Conservation (phyloP, 352 stramenopile genomes). For the Pythium rishiriense region DNA sequence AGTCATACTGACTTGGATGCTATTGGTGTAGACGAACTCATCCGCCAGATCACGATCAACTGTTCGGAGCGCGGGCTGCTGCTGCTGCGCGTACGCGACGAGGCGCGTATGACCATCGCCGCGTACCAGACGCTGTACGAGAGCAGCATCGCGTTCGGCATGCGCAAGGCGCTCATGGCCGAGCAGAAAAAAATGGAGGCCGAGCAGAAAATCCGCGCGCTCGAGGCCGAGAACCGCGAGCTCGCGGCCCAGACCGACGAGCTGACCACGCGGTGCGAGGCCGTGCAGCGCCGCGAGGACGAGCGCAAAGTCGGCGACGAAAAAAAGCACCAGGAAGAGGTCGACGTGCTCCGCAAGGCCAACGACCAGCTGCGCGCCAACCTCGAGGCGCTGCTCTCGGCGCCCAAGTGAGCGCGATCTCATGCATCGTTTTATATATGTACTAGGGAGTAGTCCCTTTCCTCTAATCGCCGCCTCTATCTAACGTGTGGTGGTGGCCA, state of each 20-base stretch:
- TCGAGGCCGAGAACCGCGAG: constrained; percentile 79
- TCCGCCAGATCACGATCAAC: constrained; percentile 93
- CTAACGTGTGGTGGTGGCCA: background rate
- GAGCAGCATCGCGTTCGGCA: constrained; percentile 91
- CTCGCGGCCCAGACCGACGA: constrained; percentile 82
- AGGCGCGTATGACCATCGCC: constrained; percentile 91
- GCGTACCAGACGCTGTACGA: constrained; percentile 94
- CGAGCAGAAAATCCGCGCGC: constrained; percentile 75
- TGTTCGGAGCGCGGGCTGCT: constrained; percentile 90
- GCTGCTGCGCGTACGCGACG: constrained; percentile 88
- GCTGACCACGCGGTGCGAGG: constrained; percentile 55
- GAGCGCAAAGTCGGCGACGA: constrained; percentile 71
- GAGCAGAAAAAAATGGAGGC: constrained; percentile 91
- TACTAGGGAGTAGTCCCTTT: background rate
- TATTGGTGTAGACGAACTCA: constrained; percentile 76
- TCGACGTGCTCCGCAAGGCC: constrained; percentile 81
- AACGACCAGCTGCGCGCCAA: constrained; percentile 92
- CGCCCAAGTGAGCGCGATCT: constrained; percentile 45
- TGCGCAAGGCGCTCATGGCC: constrained; percentile 92
- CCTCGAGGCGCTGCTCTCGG: constrained; percentile 80
- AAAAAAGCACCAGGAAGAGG: constrained; percentile 87
- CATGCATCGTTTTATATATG: background rate
- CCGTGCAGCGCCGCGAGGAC: constrained; percentile 60
- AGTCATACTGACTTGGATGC: background rate
- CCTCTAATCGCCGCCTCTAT: background rate